Percentiles rank a stretch among this genome's conserved stretches.
These are phyloP conservation scores for Ophiostoma ips DNA, from an alignment of 2,329 filamentous ascomycete genomes.

Conservation along the genomic window DNA sequence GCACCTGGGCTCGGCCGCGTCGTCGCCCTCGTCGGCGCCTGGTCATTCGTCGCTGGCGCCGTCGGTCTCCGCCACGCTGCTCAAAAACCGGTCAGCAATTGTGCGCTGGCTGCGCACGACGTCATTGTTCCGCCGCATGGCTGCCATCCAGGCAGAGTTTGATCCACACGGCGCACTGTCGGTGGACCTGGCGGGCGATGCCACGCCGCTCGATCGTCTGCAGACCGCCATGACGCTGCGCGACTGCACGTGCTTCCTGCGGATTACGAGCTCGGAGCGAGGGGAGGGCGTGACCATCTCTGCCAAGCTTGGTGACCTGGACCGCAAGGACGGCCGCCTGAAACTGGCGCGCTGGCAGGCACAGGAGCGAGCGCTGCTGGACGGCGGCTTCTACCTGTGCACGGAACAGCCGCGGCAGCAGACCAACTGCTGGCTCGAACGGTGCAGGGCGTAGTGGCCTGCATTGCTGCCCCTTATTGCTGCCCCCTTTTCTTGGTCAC, in stretches of 20 bases:
- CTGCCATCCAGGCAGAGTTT: conserved; percentile 21
- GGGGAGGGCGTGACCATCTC: conserved; percentile 33
- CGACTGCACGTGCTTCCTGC: conserved; percentile 64
- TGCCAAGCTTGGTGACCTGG: conserved; percentile 59
- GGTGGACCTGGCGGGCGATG: background rate
- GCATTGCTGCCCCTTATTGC: background rate
- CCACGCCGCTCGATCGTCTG: conserved; percentile 31
- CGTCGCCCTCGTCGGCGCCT: background rate
- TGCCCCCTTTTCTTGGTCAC: background rate
- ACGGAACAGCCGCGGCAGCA: conserved; percentile 13
- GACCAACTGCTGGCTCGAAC: conserved; percentile 17
- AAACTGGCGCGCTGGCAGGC: conserved; percentile 58
- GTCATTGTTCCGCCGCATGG: conserved; percentile 29
- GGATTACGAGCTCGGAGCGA: conserved; percentile 33
- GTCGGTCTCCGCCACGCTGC: background rate
- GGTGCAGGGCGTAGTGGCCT: background rate
- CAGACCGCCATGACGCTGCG: conserved; percentile 65
- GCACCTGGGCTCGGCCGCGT: conserved; percentile 21
- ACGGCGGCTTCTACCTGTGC: conserved; percentile 51
- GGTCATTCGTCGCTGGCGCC: background rate
- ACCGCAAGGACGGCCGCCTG: conserved; percentile 54
- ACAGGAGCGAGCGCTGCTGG: conserved; percentile 47
- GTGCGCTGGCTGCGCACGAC: conserved; percentile 25
- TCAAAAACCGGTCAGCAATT: conserved; percentile 20
- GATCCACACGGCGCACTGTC: conserved; percentile 16